Base-by-base conservation (phyloP, 805 yeast genomes). In the Kluyveromyces siamensis region DNA sequence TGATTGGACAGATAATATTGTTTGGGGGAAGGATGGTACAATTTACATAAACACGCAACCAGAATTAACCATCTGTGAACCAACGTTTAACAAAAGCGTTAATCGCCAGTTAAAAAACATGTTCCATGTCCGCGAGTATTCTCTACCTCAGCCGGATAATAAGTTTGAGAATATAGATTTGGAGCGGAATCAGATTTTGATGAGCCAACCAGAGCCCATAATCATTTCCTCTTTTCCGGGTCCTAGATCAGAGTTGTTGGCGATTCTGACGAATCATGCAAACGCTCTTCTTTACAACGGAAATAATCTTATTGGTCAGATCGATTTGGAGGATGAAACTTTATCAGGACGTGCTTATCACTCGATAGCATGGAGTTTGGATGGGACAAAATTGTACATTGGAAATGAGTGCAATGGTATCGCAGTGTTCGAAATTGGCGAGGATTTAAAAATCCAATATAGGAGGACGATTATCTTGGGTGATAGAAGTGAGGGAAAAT, bases 11-110 rank as follows among this genome's bases (percentile, higher is more conserved):
- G 52, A 55, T 25, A 61, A 55, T 39, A 25, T 64, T 3, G 38
- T 46, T 8, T 65, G 69, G 69, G 56, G 57, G 2, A 50, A 54
- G 6, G 62, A 64, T 50, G 69, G 69, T 8, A 55, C 58, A 2
- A 27, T 65, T 16, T 63, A 51, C 36, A 45, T 65, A 14, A 57
- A 56, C 6, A 57, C 67, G 0, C 47, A 50, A 2, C 62, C 67
- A 4, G 60, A 61, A 18, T 39, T 64, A 16, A 60, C 63, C 8
- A 48, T 60, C 9, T 61, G 60, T 7, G 55, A 57, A 38, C 67
- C 69, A 4, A 50, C 55, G 6, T 65, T 54, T 42, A 46, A 50
- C 13, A 48, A 53, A 30, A 55, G 55, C 8, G 48, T 58, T 8
- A 48, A 50, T 14, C 46, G 45, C 2, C 49, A 53, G 19, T 48